These are phyloP conservation scores for Melanopsichium pennsylvanicum DNA, from an alignment of 1,284 basidiomycete genomes.

Conservation along the genomic window DNA sequence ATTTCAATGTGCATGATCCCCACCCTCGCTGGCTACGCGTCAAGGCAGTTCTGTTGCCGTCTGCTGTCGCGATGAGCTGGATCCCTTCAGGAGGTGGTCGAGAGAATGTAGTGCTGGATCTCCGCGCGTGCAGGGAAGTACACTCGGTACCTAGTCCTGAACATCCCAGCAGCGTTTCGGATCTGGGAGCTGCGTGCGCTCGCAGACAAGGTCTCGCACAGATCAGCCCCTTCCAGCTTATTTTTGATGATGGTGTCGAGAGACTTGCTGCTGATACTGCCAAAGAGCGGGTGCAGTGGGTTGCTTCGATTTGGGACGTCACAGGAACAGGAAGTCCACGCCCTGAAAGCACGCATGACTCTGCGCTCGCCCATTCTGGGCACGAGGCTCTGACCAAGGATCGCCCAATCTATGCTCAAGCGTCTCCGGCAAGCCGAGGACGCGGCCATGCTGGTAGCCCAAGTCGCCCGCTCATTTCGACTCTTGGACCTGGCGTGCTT, in stretches of 20 bases:
- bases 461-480: slow-evolving; percentile 2
- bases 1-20: slow-evolving; percentile 54
- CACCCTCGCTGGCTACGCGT: slow-evolving; percentile 51
- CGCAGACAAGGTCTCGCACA: slow-evolving; percentile 40
- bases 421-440: slow-evolving; percentile 5
- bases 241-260: slow-evolving; percentile 62
- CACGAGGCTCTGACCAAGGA: slow-evolving; percentile 4
- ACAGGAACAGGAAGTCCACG: slow-evolving; percentile 8
- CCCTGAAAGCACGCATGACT: slow-evolving; percentile 11
- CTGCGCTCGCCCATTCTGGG: slow-evolving; percentile 17
- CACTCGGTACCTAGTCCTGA: slow-evolving; percentile 56
- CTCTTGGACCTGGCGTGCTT: slow-evolving; percentile 4
- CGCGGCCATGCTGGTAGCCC: slow-evolving; percentile 7
- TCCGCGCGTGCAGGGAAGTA: slow-evolving; percentile 54
- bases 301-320: slow-evolving; percentile 40
- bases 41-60: slow-evolving; percentile 52
- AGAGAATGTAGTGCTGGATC: slow-evolving; percentile 55
- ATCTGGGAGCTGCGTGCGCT: slow-evolving; percentile 46
- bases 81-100: slow-evolving; percentile 54
- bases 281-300: slow-evolving; percentile 55
- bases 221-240: slow-evolving; percentile 57
- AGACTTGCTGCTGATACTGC: slow-evolving; percentile 51
- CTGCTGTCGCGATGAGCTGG: slow-evolving; percentile 59
- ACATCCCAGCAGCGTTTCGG: slow-evolving; percentile 44
- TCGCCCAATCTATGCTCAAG: not conserved